These are phyloP conservation scores for Boeremia lycopersici DNA, from an alignment of 2,329 filamentous ascomycete genomes.

Conservation along the genomic window DNA sequence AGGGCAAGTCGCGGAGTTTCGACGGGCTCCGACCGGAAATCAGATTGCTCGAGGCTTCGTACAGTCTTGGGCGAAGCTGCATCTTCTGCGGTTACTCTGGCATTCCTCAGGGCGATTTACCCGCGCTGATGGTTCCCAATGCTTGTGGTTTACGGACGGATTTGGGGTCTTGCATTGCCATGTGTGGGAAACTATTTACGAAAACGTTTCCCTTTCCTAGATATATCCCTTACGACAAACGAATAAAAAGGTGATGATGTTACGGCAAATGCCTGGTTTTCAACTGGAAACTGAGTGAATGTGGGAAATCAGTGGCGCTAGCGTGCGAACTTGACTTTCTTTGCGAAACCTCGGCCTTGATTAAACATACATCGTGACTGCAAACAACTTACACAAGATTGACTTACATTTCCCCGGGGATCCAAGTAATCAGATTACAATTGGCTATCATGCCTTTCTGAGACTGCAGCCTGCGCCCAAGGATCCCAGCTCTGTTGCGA, in stretches of 20 bases:
- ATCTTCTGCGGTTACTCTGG: constrained; percentile 36
- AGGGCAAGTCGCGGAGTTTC: constrained; percentile 35
- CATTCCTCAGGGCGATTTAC: constrained; percentile 38
- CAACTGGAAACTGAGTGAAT: constrained; percentile 33
- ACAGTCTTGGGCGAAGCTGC: constrained; percentile 30
- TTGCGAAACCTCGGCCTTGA: neutral
- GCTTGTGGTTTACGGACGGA: constrained; percentile 45
- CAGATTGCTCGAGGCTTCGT: constrained; percentile 28
- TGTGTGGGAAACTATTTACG: constrained; percentile 45
- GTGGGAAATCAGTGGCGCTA: constrained; percentile 35
- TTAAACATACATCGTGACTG: neutral
- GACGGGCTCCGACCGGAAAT: constrained; percentile 31
- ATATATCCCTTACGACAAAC: constrained; percentile 46
- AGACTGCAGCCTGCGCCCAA: constrained; percentile 2
- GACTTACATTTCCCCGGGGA: neutral
- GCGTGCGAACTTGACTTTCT: constrained; percentile 20
- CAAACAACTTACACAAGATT: neutral
- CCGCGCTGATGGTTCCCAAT: constrained; percentile 41
- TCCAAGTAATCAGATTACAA: neutral
- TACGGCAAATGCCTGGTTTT: constrained; percentile 29
- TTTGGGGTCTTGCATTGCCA: constrained; percentile 49
- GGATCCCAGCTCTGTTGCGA: neutral
- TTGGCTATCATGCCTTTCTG: too few species aligned
- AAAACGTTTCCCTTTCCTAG: constrained; percentile 40
- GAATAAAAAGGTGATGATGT: constrained; percentile 45